A percentile compares a stretch with the other conserved stretches of the same genome.
phyloP scores from a whole-genome alignment of 1,284 basidiomycete species.

The Puccinia triticina region DNA sequence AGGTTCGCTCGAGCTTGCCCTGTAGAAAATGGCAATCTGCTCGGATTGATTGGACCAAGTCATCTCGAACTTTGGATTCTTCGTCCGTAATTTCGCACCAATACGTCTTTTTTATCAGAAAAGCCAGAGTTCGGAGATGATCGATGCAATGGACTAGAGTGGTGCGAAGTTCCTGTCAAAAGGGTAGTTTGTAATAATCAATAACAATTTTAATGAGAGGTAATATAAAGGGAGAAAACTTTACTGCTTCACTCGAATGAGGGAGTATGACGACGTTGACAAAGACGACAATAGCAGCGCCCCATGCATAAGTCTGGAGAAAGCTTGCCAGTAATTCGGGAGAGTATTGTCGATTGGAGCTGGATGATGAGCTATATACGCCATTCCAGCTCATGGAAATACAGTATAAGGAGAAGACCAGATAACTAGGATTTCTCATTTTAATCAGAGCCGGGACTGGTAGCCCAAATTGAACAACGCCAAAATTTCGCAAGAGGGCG shows the following conservation, averaged over 20 bases:
- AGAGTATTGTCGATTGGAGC: constrained; percentile 54
- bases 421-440: constrained; percentile 57
- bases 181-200: not conserved
- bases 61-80: constrained; percentile 58
- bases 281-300: constrained; percentile 58
- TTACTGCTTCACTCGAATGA: constrained; percentile 56
- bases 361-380: constrained; percentile 54
- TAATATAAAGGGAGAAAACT: not conserved
- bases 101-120: constrained; percentile 60
- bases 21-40: constrained; percentile 60
- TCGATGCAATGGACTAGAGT: constrained; percentile 60
- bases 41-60: constrained; percentile 58
- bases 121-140: constrained; percentile 58
- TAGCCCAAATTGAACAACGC: not conserved
- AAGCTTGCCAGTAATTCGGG: constrained; percentile 58
- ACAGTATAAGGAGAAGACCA: constrained; percentile 58
- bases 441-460: constrained; percentile 56
- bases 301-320: constrained; percentile 59
- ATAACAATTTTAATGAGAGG: too few species aligned
- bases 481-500: not conserved
- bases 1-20: constrained; percentile 58
- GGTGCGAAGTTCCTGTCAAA: constrained; percentile 57
- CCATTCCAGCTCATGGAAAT: constrained; percentile 60
- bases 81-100: constrained; percentile 59
- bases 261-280: constrained; percentile 61